Percentiles rank a stretch among this genome's conserved stretches.
Evolutionary conservation across 2,329 filamentous ascomycete genomes (phyloP).

Genomic region (Microdochium nivale): DNA sequence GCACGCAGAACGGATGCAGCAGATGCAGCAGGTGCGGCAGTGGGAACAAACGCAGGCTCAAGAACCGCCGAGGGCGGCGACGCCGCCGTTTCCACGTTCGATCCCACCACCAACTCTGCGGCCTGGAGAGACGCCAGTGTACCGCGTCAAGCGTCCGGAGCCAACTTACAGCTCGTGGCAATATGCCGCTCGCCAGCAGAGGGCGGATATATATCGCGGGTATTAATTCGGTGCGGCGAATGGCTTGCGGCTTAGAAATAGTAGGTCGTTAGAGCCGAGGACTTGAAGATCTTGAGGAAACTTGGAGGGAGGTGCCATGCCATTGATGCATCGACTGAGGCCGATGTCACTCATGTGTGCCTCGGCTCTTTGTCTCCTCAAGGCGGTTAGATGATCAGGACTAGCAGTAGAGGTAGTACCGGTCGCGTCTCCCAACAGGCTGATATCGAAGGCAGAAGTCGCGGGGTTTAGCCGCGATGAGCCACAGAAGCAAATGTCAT

Average conservation of each 20-base stretch:
- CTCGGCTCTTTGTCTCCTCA: too few relatives aligned
- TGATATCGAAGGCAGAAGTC: neutral
- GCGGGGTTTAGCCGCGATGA: neutral
- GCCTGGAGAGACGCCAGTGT: constrained; percentile 1
- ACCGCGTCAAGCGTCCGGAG: neutral
- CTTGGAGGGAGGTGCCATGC: too few relatives aligned
- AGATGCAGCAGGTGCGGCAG: neutral
- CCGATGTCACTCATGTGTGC: too few relatives aligned
- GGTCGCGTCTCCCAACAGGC: neutral
- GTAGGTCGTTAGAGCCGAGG: too few relatives aligned
- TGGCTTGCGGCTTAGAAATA: too few relatives aligned
- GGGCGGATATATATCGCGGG: neutral
- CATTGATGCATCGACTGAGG: too few relatives aligned
- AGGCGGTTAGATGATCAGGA: too few relatives aligned
- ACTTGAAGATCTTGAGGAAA: too few relatives aligned
- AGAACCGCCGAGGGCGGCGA: neutral
- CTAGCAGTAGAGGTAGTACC: too few relatives aligned
- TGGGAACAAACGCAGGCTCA: neutral
- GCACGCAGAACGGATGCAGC: neutral
- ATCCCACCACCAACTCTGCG: constrained; percentile 2
- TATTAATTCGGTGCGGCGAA: neutral
- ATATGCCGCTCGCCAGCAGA: neutral
- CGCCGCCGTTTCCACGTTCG: neutral
- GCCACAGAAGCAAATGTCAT: neutral
- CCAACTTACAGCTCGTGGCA: neutral